Conservation (phyloP, 768 basidiomycete genomes). For the Xerocomus potaroensis region DNA sequence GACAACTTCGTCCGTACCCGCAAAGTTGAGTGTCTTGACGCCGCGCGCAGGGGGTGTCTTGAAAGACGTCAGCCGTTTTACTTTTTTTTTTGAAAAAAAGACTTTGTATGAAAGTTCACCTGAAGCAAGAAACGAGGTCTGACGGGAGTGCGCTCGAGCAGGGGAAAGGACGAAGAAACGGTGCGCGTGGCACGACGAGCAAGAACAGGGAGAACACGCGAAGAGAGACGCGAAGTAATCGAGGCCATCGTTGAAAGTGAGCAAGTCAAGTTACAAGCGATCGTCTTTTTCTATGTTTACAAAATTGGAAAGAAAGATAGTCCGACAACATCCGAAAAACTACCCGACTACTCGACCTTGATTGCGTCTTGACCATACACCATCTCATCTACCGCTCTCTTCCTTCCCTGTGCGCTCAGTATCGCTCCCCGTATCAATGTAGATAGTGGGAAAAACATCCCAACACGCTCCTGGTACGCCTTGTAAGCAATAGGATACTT, state of each 20-base stretch:
- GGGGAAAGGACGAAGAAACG: conserved; percentile 60
- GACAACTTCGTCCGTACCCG: conserved; percentile 87
- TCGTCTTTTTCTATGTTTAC: conserved; percentile 11
- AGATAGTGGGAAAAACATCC: conserved; percentile 62
- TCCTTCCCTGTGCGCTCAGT: conserved; percentile 36
- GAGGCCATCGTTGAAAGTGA: conserved; percentile 48
- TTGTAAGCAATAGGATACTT: conserved; percentile 73
- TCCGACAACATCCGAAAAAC: conserved; percentile 17
- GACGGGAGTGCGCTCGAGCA: conserved; percentile 47
- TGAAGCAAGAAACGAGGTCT: conserved; percentile 21
- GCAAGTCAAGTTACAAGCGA: background rate
- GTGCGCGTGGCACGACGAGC: conserved; percentile 63
- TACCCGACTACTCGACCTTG: conserved; percentile 16
- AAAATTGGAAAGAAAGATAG: conserved; percentile 1
- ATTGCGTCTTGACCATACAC: conserved; percentile 40
- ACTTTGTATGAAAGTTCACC: no score
- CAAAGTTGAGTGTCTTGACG: conserved; percentile 94
- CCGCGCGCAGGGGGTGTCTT: conserved; percentile 61
- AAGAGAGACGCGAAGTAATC: conserved; percentile 55
- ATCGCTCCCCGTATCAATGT: conserved; percentile 44
- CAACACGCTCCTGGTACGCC: conserved; percentile 73
- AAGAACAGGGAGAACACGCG: conserved; percentile 58
- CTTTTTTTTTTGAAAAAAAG: conserved; percentile 24
- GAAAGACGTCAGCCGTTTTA: conserved; percentile 2
- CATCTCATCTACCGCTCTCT: conserved; percentile 34